These are phyloP conservation scores for Mycena vitilis DNA, from an alignment of 768 basidiomycete species.

Conservation along the genomic window DNA sequence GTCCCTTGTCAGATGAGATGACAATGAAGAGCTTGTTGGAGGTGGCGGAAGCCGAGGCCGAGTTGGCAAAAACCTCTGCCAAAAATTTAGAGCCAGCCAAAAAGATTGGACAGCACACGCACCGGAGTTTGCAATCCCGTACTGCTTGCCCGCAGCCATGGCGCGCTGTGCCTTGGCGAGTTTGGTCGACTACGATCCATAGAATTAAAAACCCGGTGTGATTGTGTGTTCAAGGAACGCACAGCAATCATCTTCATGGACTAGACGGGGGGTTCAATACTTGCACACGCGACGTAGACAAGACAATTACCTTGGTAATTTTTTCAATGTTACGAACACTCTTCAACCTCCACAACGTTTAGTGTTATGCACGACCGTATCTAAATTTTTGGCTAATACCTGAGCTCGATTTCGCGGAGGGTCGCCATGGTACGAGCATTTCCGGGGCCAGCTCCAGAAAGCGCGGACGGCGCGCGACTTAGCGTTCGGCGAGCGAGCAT, in stretches of 20 bases:
- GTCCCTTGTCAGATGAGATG: conserved; percentile 97
- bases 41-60: conserved; percentile 72
- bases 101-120: conserved; percentile 40
- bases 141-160: conserved; percentile 91
- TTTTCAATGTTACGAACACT: conserved; percentile 99
- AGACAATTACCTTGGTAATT: conserved; percentile 70
- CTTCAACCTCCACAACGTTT: conserved; percentile 62
- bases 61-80: conserved; percentile 89
- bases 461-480: conserved; percentile 32
- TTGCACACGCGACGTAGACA: too few species aligned
- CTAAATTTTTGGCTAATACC: conserved; percentile 41
- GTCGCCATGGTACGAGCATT: conserved; percentile 93
- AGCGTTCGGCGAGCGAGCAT: conserved; percentile 35
- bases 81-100: neutral
- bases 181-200: conserved; percentile 73
- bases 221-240: neutral
- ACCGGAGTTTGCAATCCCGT: conserved; percentile 94
- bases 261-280: too few species aligned
- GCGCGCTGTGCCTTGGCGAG: conserved; percentile 95
- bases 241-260: conserved; percentile 97
- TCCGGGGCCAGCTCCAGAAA: conserved; percentile 37
- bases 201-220: too few species aligned
- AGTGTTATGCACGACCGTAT: too few species aligned
- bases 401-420: conserved; percentile 95
- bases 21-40: conserved; percentile 92